Conservation (phyloP, 305 asterid genomes). For the Solanum hybrid region DNA sequence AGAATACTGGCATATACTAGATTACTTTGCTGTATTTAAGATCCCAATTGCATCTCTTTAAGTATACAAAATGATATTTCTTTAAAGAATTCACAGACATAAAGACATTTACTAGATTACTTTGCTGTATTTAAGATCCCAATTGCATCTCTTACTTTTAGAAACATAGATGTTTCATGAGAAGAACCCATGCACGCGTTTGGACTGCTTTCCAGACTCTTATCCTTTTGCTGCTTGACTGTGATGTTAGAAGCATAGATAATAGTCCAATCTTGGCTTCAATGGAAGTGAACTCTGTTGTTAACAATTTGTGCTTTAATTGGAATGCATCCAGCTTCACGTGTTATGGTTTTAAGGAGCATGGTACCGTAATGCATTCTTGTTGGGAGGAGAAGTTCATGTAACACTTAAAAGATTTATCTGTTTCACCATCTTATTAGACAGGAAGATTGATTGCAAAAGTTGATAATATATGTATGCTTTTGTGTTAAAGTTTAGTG, state of each 20-base stretch:
- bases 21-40: no score
- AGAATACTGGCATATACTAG: no score
- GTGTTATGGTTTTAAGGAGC: neutral
- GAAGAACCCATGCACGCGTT: no score
- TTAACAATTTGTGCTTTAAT: neutral
- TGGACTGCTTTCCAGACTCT: neutral
- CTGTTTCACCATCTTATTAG: neutral
- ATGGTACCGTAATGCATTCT: neutral
- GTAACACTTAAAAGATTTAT: neutral
- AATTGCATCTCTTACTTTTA: neutral
- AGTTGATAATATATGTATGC: neutral
- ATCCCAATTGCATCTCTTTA: no score
- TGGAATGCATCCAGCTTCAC: neutral
- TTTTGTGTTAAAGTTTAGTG: conserved; percentile 1
- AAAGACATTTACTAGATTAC: neutral
- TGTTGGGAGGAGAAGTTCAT: neutral
- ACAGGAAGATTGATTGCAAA: neutral
- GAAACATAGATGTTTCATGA: neutral
- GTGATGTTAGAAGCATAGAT: neutral
- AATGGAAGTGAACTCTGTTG: neutral
- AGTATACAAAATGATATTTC: neutral
- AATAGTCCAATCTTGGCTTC: neutral
- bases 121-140: neutral
- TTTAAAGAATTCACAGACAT: neutral
- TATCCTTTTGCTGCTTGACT: neutral